A percentile compares a stretch with the other conserved stretches of the same genome.
Conservation (phyloP, 352 stramenopile genomes). For the Globisporangium acanthophoron region DNA sequence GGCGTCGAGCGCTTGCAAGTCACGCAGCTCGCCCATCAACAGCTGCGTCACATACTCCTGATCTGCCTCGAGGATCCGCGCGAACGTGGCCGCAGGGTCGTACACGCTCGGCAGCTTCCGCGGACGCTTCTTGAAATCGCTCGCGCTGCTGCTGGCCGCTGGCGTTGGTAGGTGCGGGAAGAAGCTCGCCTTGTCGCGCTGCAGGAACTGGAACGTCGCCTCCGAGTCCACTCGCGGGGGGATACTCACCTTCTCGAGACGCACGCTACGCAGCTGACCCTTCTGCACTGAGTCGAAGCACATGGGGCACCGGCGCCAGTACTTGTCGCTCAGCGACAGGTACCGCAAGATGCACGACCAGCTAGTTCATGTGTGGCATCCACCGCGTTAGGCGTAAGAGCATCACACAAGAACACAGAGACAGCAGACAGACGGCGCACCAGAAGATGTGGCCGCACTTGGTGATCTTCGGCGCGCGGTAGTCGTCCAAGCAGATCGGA, state of each 20-base stretch:
- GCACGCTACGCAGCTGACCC: conserved; percentile 66
- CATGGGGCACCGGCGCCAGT: conserved; percentile 85
- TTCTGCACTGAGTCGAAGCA: conserved; percentile 86
- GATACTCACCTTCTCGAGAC: conserved; percentile 48
- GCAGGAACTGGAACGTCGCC: conserved; percentile 70
- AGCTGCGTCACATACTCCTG: conserved; percentile 59
- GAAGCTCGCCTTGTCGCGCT: conserved; percentile 62
- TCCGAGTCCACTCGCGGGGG: conserved; percentile 46
- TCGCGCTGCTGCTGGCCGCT: not conserved
- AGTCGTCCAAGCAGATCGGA: conserved; percentile 78
- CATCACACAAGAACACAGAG: not conserved
- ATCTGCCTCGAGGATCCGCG: conserved; percentile 69
- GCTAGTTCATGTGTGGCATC: conserved; percentile 17
- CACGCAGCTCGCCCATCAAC: conserved; percentile 55
- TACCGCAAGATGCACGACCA: conserved; percentile 84
- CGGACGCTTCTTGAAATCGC: conserved; percentile 21
- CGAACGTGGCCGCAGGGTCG: conserved; percentile 57
- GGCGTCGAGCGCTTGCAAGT: conserved; percentile 61
- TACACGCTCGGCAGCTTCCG: conserved; percentile 59
- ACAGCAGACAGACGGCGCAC: conserved; percentile 19
- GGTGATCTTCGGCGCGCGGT: conserved; percentile 80
- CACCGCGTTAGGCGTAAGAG: conserved; percentile 1
- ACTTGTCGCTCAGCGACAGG: conserved; percentile 81
- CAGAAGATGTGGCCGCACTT: conserved; percentile 85
- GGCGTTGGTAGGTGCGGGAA: conserved; percentile 48